Conservation (phyloP, 768 basidiomycete genomes). For the Leccinellum luteum region DNA sequence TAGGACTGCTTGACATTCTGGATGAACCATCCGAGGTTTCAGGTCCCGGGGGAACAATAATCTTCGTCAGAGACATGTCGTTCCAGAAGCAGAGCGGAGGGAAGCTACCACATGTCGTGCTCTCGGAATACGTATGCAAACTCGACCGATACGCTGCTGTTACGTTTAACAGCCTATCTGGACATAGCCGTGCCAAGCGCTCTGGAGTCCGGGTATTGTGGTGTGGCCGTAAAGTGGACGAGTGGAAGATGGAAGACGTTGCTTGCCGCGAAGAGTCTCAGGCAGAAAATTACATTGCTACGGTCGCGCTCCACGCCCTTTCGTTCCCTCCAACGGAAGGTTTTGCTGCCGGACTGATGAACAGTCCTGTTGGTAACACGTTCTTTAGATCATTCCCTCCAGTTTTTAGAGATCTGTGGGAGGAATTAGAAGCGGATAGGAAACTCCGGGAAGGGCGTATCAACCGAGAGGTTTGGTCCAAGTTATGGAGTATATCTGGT, state of each 20-base stretch:
- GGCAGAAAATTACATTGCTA: constrained; percentile 89
- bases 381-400: constrained; percentile 81
- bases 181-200: constrained; percentile 71
- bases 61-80: constrained; percentile 66
- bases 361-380: constrained; percentile 48
- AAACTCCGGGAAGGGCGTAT: constrained; percentile 57
- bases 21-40: constrained; percentile 60
- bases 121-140: constrained; percentile 67
- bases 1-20: constrained; percentile 71
- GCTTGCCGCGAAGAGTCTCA: constrained; percentile 77
- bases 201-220: constrained; percentile 72
- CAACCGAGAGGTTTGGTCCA: constrained; percentile 72
- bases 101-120: constrained; percentile 70
- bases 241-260: constrained; percentile 82
- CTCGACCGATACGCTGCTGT: constrained; percentile 73
- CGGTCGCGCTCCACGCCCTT: constrained; percentile 78
- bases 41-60: constrained; percentile 51
- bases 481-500: constrained; percentile 60
- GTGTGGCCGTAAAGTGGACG: constrained; percentile 54
- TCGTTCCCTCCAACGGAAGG: constrained; percentile 62
- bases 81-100: constrained; percentile 84
- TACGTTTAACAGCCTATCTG: constrained; percentile 63
- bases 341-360: constrained; percentile 53
- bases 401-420: constrained; percentile 87
- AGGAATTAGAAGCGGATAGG: constrained; percentile 71